Percentiles rank a stretch among this genome's conserved stretches.
Evolutionary conservation across 1,139 yeast genomes (phyloP).

Genomic region (Hansenula lynferdii): DNA sequence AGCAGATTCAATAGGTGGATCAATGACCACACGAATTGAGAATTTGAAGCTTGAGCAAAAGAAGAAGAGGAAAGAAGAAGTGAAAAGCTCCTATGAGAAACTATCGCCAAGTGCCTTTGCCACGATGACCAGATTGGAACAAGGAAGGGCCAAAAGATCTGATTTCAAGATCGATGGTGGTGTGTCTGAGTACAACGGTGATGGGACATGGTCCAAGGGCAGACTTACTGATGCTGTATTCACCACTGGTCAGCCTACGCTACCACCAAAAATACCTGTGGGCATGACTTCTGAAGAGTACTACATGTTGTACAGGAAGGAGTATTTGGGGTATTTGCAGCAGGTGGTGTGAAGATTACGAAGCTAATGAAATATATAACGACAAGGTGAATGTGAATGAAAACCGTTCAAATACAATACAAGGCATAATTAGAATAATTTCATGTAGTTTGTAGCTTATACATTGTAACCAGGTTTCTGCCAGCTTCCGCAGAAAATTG

Average conservation of each 20-base stretch:
- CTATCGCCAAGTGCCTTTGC: constrained; percentile 15
- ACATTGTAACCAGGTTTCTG: background rate
- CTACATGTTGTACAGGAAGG: constrained; percentile 18
- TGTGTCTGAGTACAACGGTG: constrained; percentile 31
- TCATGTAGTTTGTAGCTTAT: background rate
- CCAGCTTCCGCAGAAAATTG: background rate
- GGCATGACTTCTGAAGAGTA: constrained; percentile 47
- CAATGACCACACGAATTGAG: constrained; percentile 2
- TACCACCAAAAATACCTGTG: constrained; percentile 52
- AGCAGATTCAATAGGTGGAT: constrained; percentile 16
- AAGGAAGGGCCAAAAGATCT: constrained; percentile 13
- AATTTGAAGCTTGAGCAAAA: constrained; percentile 4
- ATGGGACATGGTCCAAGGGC: constrained; percentile 30
- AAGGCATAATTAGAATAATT: no score
- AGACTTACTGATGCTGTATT: constrained; percentile 15
- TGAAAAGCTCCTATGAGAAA: constrained; percentile 3
- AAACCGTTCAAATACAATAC: no score
- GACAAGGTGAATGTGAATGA: no score
- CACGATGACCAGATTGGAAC: constrained; percentile 17
- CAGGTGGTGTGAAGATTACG: background rate
- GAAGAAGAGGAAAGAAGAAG: background rate
- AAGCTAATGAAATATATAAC: background rate
- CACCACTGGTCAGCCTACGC: constrained; percentile 31
- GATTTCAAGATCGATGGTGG: constrained; percentile 23
- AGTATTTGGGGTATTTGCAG: constrained; percentile 11